These are phyloP conservation scores for Scopulariopsis brevicaulis DNA, from an alignment of 2,329 filamentous ascomycete species.

Conservation along the genomic window DNA sequence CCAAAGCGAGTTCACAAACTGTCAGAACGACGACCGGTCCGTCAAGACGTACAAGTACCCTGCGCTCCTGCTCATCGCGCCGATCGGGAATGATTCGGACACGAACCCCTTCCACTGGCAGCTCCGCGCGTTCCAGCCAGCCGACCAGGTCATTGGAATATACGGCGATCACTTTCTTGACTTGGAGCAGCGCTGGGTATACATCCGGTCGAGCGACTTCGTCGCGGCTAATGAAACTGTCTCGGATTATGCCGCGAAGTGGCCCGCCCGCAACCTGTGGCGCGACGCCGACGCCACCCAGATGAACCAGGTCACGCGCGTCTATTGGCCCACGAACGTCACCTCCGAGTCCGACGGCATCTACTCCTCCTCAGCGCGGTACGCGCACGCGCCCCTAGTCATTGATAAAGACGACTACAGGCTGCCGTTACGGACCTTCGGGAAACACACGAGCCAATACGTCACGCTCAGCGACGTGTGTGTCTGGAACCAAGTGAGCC, in stretches of 20 bases:
- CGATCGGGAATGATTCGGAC: conserved; percentile 9
- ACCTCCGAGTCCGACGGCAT: conserved; percentile 3
- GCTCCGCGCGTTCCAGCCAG: conserved; percentile 7
- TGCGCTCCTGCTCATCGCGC: conserved; percentile 7
- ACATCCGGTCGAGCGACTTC: conserved; percentile 10
- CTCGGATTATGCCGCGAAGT: not conserved
- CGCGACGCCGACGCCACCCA: conserved; percentile 7
- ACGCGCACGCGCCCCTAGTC: not conserved
- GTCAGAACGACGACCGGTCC: conserved; percentile 7
- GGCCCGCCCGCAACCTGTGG: not conserved
- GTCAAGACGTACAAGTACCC: conserved; percentile 8
- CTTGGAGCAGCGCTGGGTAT: conserved; percentile 8
- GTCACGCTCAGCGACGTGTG: conserved; percentile 10
- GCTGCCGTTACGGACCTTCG: not conserved
- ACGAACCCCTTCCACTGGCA: conserved; percentile 10
- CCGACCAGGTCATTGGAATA: not conserved
- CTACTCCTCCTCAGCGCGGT: conserved; percentile 7
- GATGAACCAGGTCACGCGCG: conserved; percentile 3
- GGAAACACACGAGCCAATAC: conserved; percentile 6
- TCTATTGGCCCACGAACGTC: conserved; percentile 9
- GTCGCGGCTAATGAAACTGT: not conserved
- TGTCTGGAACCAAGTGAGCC: conserved; percentile 2
- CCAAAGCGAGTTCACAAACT: not conserved
- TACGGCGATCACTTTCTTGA: conserved; percentile 4
- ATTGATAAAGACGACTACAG: not conserved